A percentile compares a stretch with the other conserved stretches of the same genome.
Evolutionary conservation across 164 flowering plant species (phyloP).

Genomic region (Hamamelis virginiana): DNA sequence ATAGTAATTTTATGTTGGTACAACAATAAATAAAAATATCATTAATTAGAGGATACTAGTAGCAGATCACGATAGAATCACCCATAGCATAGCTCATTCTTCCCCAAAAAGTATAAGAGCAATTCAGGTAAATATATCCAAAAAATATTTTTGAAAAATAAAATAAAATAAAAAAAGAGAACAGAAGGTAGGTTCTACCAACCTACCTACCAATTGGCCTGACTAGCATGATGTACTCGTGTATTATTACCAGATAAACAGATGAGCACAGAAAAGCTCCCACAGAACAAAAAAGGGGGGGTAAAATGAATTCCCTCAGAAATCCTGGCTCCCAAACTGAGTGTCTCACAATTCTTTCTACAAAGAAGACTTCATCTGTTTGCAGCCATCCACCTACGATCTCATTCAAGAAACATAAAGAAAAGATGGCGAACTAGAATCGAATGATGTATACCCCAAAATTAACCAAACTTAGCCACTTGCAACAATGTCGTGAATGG

Average conservation of each 20-base stretch:
- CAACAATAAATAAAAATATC: too few relatives aligned
- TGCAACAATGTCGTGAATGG: slow-evolving; percentile 88
- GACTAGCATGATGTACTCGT: too few relatives aligned
- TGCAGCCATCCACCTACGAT: not conserved
- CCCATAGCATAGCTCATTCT: too few relatives aligned
- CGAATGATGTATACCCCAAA: too few relatives aligned
- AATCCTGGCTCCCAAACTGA: not conserved
- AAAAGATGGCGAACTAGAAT: not conserved
- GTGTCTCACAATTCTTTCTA: slow-evolving; percentile 2
- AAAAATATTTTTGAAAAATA: too few relatives aligned
- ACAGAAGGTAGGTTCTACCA: not conserved
- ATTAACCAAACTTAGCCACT: slow-evolving; percentile 52
- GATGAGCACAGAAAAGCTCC: not conserved
- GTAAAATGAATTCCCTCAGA: not conserved
- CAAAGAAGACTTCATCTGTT: slow-evolving; percentile 2
- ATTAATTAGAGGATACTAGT: too few relatives aligned
- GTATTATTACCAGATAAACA: not conserved
- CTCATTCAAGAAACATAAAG: slow-evolving; percentile 7
- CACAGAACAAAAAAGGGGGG: too few relatives aligned
- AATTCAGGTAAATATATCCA: too few relatives aligned
- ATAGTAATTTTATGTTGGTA: too few relatives aligned
- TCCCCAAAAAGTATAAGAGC: too few relatives aligned
- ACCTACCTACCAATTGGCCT: too few relatives aligned
- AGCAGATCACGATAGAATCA: too few relatives aligned
- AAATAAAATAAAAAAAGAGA: not conserved